These are phyloP conservation scores for Neolentinus lepideus DNA, from an alignment of 1,284 basidiomycete species.

Conservation along the genomic window DNA sequence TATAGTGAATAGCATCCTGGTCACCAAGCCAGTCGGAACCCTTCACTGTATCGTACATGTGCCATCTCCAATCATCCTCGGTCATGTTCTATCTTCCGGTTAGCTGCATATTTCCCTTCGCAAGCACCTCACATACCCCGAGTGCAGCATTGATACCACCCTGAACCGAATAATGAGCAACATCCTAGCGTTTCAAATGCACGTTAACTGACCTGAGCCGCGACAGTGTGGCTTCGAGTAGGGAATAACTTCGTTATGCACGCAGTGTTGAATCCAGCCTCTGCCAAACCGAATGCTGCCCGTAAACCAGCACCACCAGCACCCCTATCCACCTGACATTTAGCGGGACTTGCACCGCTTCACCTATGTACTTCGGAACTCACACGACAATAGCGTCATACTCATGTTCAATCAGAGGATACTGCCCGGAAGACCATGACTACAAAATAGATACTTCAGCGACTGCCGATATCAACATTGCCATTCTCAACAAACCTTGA, in stretches of 20 bases:
- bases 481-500: conserved; percentile 44
- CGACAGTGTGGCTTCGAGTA: conserved; percentile 98
- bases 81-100: conserved; percentile 81
- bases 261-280: conserved; percentile 96
- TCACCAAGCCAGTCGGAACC: conserved; percentile 99
- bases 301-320: conserved; percentile 98
- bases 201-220: conserved; percentile 75
- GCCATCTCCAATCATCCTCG: conserved; percentile 99
- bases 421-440: conserved; percentile 79
- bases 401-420: conserved; percentile 96
- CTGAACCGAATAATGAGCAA: conserved; percentile 26
- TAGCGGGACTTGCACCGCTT: conserved; percentile 9
- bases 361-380: conserved; percentile 26
- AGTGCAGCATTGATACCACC: conserved; percentile 99
- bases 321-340: conserved; percentile 47
- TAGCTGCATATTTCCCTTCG: not conserved
- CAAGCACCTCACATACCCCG: conserved; percentile 52
- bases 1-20: conserved; percentile 99
- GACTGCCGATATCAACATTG: conserved; percentile 6
- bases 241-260: conserved; percentile 99
- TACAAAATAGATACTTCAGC: conserved; percentile 21
- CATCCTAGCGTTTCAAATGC: not conserved
- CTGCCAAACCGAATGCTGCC: conserved; percentile 98
- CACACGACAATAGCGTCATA: conserved; percentile 97
- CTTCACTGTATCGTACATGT: conserved; percentile 99